phyloP scores from a whole-genome alignment of 805 yeast species.

The Priceomyces haplophilus region DNA sequence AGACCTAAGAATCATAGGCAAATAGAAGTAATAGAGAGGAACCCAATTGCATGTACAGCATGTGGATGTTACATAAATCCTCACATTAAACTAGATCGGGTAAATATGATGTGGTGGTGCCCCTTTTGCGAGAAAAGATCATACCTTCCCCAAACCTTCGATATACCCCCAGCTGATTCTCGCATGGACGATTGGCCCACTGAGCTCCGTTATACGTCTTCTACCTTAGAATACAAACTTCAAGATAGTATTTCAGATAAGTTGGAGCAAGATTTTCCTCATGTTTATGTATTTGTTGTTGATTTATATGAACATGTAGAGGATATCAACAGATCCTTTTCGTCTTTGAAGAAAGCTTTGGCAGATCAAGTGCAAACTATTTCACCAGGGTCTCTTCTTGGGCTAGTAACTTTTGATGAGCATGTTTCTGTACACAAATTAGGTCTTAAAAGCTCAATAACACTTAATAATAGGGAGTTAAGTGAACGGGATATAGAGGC shows the following conservation, averaged over 20 bases:
- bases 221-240: constrained; percentile 30
- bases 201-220: constrained; percentile 22
- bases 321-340: constrained; percentile 15
- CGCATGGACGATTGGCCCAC: constrained; percentile 22
- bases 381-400: constrained; percentile 17
- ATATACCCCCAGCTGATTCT: constrained; percentile 12
- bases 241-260: constrained; percentile 23
- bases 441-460: not conserved
- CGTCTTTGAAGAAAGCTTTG: constrained; percentile 12
- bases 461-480: constrained; percentile 7
- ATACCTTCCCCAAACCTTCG: constrained; percentile 18
- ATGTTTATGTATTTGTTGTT: constrained; percentile 22
- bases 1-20: not conserved
- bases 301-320: constrained; percentile 32
- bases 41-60: constrained; percentile 22
- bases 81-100: constrained; percentile 26
- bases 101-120: constrained; percentile 37
- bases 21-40: not conserved
- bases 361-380: constrained; percentile 12
- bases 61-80: constrained; percentile 31
- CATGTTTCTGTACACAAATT: constrained; percentile 22
- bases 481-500: constrained; percentile 5
- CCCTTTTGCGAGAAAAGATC: constrained; percentile 30
- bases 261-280: constrained; percentile 7
- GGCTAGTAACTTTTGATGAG: constrained; percentile 29